phyloP scores from a whole-genome alignment of 371 early-diverging fungal genomes.

The Parasitella parasitica region DNA sequence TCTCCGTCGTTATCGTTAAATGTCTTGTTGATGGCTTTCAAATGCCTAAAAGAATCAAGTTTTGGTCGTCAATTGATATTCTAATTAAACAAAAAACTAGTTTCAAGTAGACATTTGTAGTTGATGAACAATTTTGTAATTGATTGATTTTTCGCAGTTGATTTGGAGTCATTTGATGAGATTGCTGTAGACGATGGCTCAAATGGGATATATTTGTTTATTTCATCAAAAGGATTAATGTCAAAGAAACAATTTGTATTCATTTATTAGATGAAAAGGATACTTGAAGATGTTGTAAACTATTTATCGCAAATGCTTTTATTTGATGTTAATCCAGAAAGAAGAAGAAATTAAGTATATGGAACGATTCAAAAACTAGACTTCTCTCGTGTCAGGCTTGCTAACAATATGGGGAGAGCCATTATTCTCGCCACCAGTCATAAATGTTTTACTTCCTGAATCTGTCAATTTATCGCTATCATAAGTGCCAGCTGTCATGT shows the following conservation, averaged over 20 bases:
- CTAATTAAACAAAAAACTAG: neutral
- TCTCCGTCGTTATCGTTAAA: constrained; percentile 83
- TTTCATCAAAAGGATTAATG: no score
- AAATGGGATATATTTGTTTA: no score
- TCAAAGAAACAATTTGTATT: no score
- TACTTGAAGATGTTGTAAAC: no score
- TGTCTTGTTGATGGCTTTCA: constrained; percentile 2
- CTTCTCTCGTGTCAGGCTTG: constrained; percentile 9
- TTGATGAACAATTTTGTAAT: no score
- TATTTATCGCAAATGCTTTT: no score
- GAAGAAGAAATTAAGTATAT: neutral
- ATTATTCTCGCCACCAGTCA: neutral
- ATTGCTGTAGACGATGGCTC: no score
- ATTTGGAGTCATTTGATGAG: no score
- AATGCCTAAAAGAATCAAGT: neutral
- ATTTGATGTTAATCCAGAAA: no score
- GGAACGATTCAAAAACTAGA: neutral
- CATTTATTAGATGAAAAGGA: no score
- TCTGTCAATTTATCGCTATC: neutral
- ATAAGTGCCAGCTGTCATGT: neutral
- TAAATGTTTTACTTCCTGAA: neutral
- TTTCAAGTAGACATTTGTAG: neutral
- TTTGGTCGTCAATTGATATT: neutral
- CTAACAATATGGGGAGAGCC: neutral
- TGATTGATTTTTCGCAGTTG: no score